These are phyloP conservation scores for Botryotinia narcissicola DNA, from an alignment of 2,329 filamentous ascomycete species.

Conservation along the genomic window DNA sequence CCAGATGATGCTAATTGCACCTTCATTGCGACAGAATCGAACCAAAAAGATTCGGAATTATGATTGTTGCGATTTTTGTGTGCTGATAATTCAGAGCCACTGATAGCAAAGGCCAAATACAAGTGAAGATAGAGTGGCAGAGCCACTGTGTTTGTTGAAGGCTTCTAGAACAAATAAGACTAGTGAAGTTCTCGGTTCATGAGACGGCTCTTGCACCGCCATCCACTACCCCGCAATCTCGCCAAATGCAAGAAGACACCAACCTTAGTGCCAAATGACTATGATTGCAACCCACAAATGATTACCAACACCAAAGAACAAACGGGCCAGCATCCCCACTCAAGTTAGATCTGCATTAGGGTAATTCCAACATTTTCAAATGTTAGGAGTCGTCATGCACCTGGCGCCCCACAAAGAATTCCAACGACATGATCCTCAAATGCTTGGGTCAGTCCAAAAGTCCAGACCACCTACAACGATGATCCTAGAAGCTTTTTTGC, in stretches of 20 bases:
- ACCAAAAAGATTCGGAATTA: neutral
- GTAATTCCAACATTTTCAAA: neutral
- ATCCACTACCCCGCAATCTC: slow-evolving; percentile 17
- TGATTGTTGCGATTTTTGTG: neutral
- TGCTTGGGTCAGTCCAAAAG: neutral
- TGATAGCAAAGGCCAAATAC: neutral
- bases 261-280: neutral
- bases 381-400: neutral
- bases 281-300: slow-evolving; percentile 1
- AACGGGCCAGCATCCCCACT: neutral
- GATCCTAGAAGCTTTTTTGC: neutral
- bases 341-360: neutral
- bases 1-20: neutral
- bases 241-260: slow-evolving; percentile 1
- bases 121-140: neutral
- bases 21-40: neutral
- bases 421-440: neutral
- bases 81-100: neutral
- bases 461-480: neutral
- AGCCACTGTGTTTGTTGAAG: neutral
- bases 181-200: slow-evolving; percentile 6
- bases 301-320: neutral
- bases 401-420: neutral
- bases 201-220: neutral
- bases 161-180: slow-evolving; percentile 1